phyloP scores from a whole-genome alignment of 1,284 basidiomycete species.

The Melampsora abietis-canadensis region DNA sequence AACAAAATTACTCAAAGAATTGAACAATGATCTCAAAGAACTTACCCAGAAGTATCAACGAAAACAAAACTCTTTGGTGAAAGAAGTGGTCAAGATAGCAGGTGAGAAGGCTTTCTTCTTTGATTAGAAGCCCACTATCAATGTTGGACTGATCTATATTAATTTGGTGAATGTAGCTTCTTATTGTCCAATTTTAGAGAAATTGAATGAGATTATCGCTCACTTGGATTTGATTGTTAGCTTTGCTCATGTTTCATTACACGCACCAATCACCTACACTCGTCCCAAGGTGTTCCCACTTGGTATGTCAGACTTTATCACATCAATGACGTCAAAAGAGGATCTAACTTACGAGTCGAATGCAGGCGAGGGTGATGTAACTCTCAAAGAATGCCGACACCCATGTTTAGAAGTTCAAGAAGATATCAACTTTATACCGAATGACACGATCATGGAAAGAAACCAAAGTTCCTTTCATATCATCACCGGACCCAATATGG shows the following conservation, averaged over 20 bases:
- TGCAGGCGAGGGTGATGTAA: constrained; percentile 70
- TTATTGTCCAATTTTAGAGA: constrained; percentile 84
- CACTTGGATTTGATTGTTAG: constrained; percentile 87
- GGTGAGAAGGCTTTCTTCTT: constrained; percentile 58
- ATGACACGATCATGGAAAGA: constrained; percentile 86
- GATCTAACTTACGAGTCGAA: constrained; percentile 6
- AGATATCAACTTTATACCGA: constrained; percentile 89
- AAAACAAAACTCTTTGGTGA: constrained; percentile 79
- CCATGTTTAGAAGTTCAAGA: constrained; percentile 96
- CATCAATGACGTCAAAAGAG: neutral
- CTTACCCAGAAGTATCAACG: constrained; percentile 68
- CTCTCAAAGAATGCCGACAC: constrained; percentile 80
- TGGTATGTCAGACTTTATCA: constrained; percentile 6
- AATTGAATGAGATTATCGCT: constrained; percentile 80
- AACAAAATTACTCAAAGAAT: constrained; percentile 70
- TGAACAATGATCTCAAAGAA: constrained; percentile 72
- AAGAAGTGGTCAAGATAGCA: constrained; percentile 88
- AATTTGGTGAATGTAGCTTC: constrained; percentile 61
- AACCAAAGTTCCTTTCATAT: constrained; percentile 56
- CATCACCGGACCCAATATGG: constrained; percentile 85
- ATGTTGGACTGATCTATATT: neutral
- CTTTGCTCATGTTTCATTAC: constrained; percentile 83
- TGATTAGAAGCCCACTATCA: neutral
- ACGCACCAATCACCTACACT: constrained; percentile 80
- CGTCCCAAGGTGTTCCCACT: constrained; percentile 68